phyloP scores from a whole-genome alignment of 805 yeast species.

The Vanderwaltozyma verrucispora region DNA sequence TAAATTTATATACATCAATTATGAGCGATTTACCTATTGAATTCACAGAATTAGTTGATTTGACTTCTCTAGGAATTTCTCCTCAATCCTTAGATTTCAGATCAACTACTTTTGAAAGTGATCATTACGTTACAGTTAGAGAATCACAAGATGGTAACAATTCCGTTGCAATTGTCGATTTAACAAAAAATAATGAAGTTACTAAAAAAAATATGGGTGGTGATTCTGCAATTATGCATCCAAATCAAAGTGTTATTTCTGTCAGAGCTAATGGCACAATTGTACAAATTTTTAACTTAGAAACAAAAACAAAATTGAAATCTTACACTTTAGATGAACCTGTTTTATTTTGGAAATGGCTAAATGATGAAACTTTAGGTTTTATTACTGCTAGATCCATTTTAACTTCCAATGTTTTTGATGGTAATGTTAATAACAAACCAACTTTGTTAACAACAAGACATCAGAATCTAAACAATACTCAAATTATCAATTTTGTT shows the following conservation, averaged over 20 bases:
- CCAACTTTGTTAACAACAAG: constrained; percentile 76
- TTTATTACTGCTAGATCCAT: constrained; percentile 70
- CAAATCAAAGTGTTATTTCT: constrained; percentile 77
- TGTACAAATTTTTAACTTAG: constrained; percentile 85
- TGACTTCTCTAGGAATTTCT: constrained; percentile 76
- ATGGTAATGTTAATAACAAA: constrained; percentile 63
- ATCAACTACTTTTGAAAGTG: constrained; percentile 91
- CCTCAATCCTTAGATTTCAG: constrained; percentile 80
- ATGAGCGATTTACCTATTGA: constrained; percentile 82
- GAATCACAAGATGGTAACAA: constrained; percentile 55
- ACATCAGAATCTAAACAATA: constrained; percentile 64
- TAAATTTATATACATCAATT: too few relatives aligned
- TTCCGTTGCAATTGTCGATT: constrained; percentile 88
- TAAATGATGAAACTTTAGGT: constrained; percentile 62
- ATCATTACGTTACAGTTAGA: constrained; percentile 76
- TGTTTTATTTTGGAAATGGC: constrained; percentile 94
- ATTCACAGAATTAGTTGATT: constrained; percentile 88
- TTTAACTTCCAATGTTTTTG: constrained; percentile 76
- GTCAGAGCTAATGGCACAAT: constrained; percentile 95
- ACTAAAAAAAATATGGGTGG: constrained; percentile 93
- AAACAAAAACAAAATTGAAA: constrained; percentile 79
- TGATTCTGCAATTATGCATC: constrained; percentile 96
- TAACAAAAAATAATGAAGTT: constrained; percentile 66
- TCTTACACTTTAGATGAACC: constrained; percentile 80
- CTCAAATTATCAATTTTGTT: constrained; percentile 86